A percentile compares a stretch with the other conserved stretches of the same genome.
Evolutionary conservation across 2,329 filamentous ascomycete genomes (phyloP).

Genomic region (Cadophora luteo-olivacea): DNA sequence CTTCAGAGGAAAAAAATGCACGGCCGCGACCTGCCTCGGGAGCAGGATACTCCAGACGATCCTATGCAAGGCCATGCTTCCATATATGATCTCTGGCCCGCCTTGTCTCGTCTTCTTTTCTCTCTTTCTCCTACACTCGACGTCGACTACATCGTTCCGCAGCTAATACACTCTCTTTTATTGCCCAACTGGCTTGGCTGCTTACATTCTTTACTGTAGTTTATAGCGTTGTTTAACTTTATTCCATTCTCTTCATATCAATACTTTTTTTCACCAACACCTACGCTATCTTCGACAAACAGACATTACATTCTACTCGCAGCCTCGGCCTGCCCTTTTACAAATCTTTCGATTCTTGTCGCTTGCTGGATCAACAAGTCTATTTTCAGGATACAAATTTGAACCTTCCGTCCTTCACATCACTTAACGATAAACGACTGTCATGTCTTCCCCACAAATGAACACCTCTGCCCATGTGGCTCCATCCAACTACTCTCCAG

Average conservation of each 20-base stretch:
- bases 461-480: slow-evolving; percentile 43
- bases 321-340: slow-evolving; percentile 52
- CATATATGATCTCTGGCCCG: slow-evolving; percentile 40
- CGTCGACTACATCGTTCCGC: slow-evolving; percentile 44
- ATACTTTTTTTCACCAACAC: slow-evolving; percentile 24
- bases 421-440: slow-evolving; percentile 39
- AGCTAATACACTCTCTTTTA: slow-evolving; percentile 53
- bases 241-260: slow-evolving; percentile 40
- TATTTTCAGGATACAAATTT: slow-evolving; percentile 34
- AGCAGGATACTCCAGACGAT: slow-evolving; percentile 40
- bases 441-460: slow-evolving; percentile 46
- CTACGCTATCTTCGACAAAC: slow-evolving; percentile 35
- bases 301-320: slow-evolving; percentile 52
- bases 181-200: slow-evolving; percentile 60
- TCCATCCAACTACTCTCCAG: slow-evolving; percentile 45
- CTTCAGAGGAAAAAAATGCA: slow-evolving; percentile 38
- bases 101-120: slow-evolving; percentile 35
- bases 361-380: slow-evolving; percentile 43
- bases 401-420: slow-evolving; percentile 29
- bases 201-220: slow-evolving; percentile 56
- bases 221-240: slow-evolving; percentile 43
- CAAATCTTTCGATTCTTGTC: slow-evolving; percentile 40
- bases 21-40: slow-evolving; percentile 35
- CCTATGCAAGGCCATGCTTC: slow-evolving; percentile 35
- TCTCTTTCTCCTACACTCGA: slow-evolving; percentile 43